These are phyloP conservation scores for Pseudoturritis turrita DNA, from an alignment of 345 rosid species.

Conservation along the genomic window DNA sequence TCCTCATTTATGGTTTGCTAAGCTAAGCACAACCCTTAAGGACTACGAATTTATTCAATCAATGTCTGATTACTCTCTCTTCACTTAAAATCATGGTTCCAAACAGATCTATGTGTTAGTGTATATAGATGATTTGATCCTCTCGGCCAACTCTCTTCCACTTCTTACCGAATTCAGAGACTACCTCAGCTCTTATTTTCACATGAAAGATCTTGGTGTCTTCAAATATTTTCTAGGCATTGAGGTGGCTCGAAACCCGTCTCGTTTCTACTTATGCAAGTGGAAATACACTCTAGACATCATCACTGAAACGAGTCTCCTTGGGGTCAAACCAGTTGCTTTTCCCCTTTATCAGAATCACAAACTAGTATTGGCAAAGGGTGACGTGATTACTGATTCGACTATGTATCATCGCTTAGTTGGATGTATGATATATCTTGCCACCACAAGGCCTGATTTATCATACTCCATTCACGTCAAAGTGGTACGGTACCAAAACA, in stretches of 20 bases:
- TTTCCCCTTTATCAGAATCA: not conserved
- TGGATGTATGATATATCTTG: not conserved
- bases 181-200: not conserved
- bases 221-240: not conserved
- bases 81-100: not conserved
- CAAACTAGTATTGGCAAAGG: rapidly evolving
- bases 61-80: not conserved
- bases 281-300: not conserved
- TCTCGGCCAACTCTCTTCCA: rapidly evolving
- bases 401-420: rapidly evolving
- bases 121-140: not conserved
- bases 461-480: not conserved
- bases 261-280: not conserved
- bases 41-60: not conserved
- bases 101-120: not conserved
- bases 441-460: rapidly evolving
- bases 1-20: not conserved
- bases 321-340: rapidly evolving
- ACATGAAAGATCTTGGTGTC: not conserved
- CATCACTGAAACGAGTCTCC: not conserved
- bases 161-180: not conserved
- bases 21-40: rapidly evolving
- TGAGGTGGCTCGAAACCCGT: not conserved
- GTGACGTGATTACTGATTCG: not conserved
- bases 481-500: not conserved